Conservation (phyloP, 805 yeast species). For the Candida vartiovaarae region DNA sequence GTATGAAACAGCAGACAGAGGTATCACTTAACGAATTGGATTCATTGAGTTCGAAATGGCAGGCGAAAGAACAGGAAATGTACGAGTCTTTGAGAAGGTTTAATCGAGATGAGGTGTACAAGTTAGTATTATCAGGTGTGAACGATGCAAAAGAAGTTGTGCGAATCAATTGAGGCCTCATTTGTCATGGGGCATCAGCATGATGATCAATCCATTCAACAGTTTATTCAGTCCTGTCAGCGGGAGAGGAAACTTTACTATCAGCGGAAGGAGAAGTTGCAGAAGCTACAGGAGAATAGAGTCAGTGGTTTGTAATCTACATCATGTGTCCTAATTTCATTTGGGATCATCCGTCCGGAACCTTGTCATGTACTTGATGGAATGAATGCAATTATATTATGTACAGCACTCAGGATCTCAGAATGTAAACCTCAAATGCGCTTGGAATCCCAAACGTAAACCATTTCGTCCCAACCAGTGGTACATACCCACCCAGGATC, state of each 20-base stretch:
- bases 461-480: constrained; percentile 96
- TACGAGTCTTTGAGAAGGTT: constrained; percentile 28
- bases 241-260: constrained; percentile 36
- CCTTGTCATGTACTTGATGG: no score
- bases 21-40: constrained; percentile 5
- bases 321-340: no score
- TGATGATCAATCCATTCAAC: constrained; percentile 25
- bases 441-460: constrained; percentile 78
- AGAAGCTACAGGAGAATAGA: constrained; percentile 33
- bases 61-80: constrained; percentile 29
- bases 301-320: constrained; percentile 14
- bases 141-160: constrained; percentile 27
- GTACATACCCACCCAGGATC: constrained; percentile 93
- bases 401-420: no score
- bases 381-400: no score
- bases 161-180: constrained; percentile 28
- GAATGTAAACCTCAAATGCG: constrained; percentile 19
- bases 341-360: no score
- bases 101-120: constrained; percentile 28
- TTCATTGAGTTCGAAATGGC: constrained; percentile 26
- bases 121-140: constrained; percentile 24
- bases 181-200: constrained; percentile 24
- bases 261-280: constrained; percentile 38
- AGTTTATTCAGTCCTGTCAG: constrained; percentile 36
- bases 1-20: constrained; percentile 21